Evolutionary conservation across 805 yeast genomes (phyloP), one percentile per base, ranked within the genome.

Genomic region (Brettanomyces sp.): DNA sequence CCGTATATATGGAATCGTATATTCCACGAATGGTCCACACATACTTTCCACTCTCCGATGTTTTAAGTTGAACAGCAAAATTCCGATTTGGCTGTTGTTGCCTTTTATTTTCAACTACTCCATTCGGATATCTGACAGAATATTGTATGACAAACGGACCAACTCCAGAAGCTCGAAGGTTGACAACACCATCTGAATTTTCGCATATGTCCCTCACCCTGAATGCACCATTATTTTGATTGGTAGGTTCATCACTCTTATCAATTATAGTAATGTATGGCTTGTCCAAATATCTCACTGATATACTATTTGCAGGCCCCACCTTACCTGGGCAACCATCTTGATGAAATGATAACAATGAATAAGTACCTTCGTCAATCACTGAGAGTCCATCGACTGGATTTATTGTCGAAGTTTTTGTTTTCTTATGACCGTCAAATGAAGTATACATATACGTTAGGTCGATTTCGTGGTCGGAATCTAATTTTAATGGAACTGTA

Each of bases 71-170:
- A 33, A 77, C 57, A 1, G 54, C 54, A 23, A 57, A 56, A n/a
- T 52, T 52, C 21, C 51, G 47, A 22, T 79, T 74, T 1, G 79
- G 72, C 5, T 79, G 75, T 43, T 77, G 79, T 24, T 69, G 52
- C 51, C 58, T 23, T 55, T 51, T 48, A 51, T 59, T 44, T 58
- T 62, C 79, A 4, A 58, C 43, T 32, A 58, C 63, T 1, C 87
- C 87, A 54, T 65, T 68, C 5, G 93, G 90, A 36, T 71, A 64
- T 25, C 65, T 65, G 13, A 84, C 63, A n/a, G 77, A 74, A 59
- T 88, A 87, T 36, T 76, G 79, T 24, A 89, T 65, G n/a, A 74
- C 63, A 52, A 87, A 87, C 23, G 86, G 82, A 1, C 76, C 72
- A 40, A 73, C 76, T 14, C 90, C 90, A 22, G 68, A 58, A 8